Conservation (phyloP, 129 eudicot genomes). For the carrot (Daucus carota) region DH1_v3.0 NC_030386.2:19742001-19742500, state of each 20-base stretch:
- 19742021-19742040: constrained; percentile 32
- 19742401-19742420: constrained; percentile 23
- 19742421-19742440: constrained; percentile 17
- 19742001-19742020: constrained; percentile 36
- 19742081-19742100: constrained; percentile 17
- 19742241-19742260: neutral
- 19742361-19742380: constrained; percentile 4
- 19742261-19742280: neutral
- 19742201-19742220: constrained; percentile 3
- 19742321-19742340: neutral
- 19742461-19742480: neutral
- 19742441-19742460: neutral
- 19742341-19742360: constrained; percentile 9
- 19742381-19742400: neutral
- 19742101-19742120: constrained; percentile 4
- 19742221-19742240: neutral
- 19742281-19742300: neutral
- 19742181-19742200: constrained; percentile 7
- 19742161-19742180: neutral
- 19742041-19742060: constrained; percentile 25
- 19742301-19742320: constrained; percentile 1
- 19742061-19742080: constrained; percentile 22
- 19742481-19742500: neutral
- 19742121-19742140: neutral
- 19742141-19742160: neutral